A percentile compares a stretch with the other conserved stretches of the same genome.
Conservation (phyloP, 2,329 filamentous ascomycete species). For the Scedosporium apiospermum region DNA sequence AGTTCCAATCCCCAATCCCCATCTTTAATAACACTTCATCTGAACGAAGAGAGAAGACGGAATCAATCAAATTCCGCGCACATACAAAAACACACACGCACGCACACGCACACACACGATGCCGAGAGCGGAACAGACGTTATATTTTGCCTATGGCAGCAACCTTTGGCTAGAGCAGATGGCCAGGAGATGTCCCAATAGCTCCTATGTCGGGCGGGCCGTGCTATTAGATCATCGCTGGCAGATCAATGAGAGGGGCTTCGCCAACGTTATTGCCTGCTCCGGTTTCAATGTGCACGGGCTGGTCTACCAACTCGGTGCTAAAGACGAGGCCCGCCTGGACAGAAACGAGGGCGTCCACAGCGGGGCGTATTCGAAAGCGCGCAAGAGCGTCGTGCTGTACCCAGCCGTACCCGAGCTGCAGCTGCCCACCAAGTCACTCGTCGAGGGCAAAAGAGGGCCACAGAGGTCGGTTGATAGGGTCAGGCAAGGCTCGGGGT, state of each 20-base stretch:
- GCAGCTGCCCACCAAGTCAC: slow-evolving; percentile 25
- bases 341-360: slow-evolving; percentile 31
- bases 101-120: too few relatives aligned
- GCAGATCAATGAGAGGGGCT: slow-evolving; percentile 38
- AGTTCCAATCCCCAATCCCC: too few relatives aligned
- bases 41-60: too few relatives aligned
- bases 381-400: slow-evolving; percentile 22
- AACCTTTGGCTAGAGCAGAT: slow-evolving; percentile 36
- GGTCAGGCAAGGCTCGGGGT: background rate
- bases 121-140: background rate
- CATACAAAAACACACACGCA: too few relatives aligned
- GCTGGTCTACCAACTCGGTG: slow-evolving; percentile 29
- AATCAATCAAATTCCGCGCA: too few relatives aligned
- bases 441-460: slow-evolving; percentile 27
- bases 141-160: slow-evolving; percentile 37
- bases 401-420: slow-evolving; percentile 21
- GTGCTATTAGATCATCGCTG: slow-evolving; percentile 29
- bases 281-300: slow-evolving; percentile 27
- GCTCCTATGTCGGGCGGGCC: slow-evolving; percentile 27
- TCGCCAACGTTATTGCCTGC: slow-evolving; percentile 29
- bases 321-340: slow-evolving; percentile 25
- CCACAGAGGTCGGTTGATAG: slow-evolving; percentile 10
- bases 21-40: too few relatives aligned
- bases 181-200: slow-evolving; percentile 31
- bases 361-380: slow-evolving; percentile 27